Conservation (phyloP, 768 basidiomycete species). For the Pisolithus albus region DNA sequence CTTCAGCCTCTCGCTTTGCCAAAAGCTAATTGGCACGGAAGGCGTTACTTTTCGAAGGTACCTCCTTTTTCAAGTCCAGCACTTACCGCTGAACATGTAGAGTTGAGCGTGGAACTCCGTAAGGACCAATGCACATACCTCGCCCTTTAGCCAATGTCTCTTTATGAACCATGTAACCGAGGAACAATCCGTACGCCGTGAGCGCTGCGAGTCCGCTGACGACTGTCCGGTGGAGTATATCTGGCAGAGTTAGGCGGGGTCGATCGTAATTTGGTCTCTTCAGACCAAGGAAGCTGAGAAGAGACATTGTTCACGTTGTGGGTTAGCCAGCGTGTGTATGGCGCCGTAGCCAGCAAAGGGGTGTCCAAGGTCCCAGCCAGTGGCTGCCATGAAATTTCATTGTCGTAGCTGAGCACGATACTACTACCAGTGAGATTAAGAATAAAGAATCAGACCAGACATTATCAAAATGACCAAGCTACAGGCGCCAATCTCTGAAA, state of each 20-base stretch:
- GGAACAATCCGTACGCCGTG: constrained; percentile 25
- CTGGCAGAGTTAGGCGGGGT: constrained; percentile 19
- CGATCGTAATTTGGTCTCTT: constrained; percentile 18
- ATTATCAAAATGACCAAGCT: constrained; percentile 7
- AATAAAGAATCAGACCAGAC: not conserved
- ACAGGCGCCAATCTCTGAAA: constrained; percentile 69
- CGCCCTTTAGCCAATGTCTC: constrained; percentile 26
- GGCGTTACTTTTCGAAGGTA: not conserved
- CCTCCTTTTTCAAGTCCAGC: not conserved
- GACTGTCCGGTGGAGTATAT: constrained; percentile 25
- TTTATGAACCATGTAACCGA: constrained; percentile 26
- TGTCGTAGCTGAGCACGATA: too few species aligned
- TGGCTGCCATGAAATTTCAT: too few species aligned
- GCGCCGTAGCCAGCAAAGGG: not conserved
- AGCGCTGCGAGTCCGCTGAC: constrained; percentile 24
- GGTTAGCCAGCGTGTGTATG: not conserved
- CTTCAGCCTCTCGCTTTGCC: constrained; percentile 16
- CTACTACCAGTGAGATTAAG: too few species aligned
- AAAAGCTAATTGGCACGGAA: constrained; percentile 12
- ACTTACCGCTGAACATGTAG: constrained; percentile 18
- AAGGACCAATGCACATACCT: constrained; percentile 15
- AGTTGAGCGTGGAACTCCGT: not conserved
- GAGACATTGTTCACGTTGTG: constrained; percentile 12
- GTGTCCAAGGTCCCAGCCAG: too few species aligned
- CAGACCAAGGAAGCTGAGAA: constrained; percentile 23